A percentile compares a stretch with the other conserved stretches of the same genome.
Conservation (phyloP, 2,329 filamentous ascomycete species). For the Colletotrichum somersetense region DNA sequence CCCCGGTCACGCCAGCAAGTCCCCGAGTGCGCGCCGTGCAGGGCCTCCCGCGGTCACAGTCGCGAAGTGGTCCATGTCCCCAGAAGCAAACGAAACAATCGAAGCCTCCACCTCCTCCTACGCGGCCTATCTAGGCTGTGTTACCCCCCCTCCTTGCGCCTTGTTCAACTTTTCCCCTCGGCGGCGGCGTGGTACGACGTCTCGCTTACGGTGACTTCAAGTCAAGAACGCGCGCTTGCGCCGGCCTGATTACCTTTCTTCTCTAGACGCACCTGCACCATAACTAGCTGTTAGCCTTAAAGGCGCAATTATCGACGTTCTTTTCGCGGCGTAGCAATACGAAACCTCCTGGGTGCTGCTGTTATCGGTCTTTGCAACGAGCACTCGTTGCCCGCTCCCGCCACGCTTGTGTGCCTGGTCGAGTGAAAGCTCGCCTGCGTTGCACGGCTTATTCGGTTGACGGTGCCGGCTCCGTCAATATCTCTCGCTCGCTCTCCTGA, state of each 20-base stretch:
- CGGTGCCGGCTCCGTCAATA: conserved; percentile 23
- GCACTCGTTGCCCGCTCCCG: conserved; percentile 17
- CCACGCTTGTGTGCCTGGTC: conserved; percentile 27
- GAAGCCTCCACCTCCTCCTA: conserved; percentile 35
- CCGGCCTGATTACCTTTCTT: conserved; percentile 25
- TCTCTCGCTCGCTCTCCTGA: conserved; percentile 18
- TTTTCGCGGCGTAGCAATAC: conserved; percentile 5
- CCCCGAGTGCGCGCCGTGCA: conserved; percentile 40
- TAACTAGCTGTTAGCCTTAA: background rate
- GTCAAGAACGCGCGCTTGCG: conserved; percentile 41
- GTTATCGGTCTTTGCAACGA: conserved; percentile 21
- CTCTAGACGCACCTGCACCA: conserved; percentile 1
- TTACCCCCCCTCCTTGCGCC: conserved; percentile 35
- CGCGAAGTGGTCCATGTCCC: conserved; percentile 30
- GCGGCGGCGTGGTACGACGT: conserved; percentile 31
- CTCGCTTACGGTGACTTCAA: conserved; percentile 32
- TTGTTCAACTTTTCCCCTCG: conserved; percentile 36
- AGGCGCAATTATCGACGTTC: conserved; percentile 4
- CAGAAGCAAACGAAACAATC: conserved; percentile 40
- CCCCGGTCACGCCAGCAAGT: conserved; percentile 39
- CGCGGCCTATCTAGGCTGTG: conserved; percentile 35
- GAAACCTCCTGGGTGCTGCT: conserved; percentile 16
- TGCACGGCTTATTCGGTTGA: conserved; percentile 17
- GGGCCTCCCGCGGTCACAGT: conserved; percentile 33
- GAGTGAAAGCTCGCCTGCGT: conserved; percentile 1